Evolutionary conservation across 2,329 filamentous ascomycete species (phyloP).

Genomic region (Fusarium longipes): DNA sequence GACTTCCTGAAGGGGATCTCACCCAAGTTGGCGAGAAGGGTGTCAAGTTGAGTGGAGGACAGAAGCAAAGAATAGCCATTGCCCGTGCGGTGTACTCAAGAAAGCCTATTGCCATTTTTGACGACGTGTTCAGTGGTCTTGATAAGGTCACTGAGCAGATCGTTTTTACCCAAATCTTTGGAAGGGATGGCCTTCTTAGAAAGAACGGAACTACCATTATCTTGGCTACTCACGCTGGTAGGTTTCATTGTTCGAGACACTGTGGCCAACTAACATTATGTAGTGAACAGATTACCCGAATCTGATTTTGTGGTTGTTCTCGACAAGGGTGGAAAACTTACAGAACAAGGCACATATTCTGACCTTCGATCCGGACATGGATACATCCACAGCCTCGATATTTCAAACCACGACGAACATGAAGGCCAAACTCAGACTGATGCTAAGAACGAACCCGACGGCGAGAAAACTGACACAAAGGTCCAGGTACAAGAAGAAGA

Average conservation of each 20-base stretch:
- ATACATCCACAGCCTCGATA: conserved; percentile 53
- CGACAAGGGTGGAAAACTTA: conserved; percentile 51
- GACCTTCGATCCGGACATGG: conserved; percentile 51
- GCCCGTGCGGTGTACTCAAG: conserved; percentile 51
- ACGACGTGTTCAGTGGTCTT: conserved; percentile 56
- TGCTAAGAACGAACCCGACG: neutral
- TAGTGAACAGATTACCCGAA: conserved; percentile 51
- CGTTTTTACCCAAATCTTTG: conserved; percentile 55
- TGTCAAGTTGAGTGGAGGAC: conserved; percentile 51
- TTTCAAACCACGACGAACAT: conserved; percentile 43
- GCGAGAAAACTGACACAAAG: neutral
- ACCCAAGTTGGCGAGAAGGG: conserved; percentile 50
- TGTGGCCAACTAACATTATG: neutral
- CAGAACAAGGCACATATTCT: conserved; percentile 56
- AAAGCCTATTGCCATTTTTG: conserved; percentile 51
- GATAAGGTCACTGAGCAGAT: conserved; percentile 56
- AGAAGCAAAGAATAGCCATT: conserved; percentile 51
- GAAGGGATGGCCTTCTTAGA: conserved; percentile 50
- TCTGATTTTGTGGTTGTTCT: conserved; percentile 60
- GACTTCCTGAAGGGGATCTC: conserved; percentile 41
- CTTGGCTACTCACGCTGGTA: conserved; percentile 52
- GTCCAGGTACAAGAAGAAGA: conserved; percentile 2
- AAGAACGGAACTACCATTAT: conserved; percentile 47
- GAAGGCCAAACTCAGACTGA: neutral
- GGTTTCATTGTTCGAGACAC: neutral